Percentiles rank a stretch among this genome's conserved stretches.
Evolutionary conservation across 1,284 basidiomycete genomes (phyloP).

Genomic region (Cryptococcus jaspeensis): DNA sequence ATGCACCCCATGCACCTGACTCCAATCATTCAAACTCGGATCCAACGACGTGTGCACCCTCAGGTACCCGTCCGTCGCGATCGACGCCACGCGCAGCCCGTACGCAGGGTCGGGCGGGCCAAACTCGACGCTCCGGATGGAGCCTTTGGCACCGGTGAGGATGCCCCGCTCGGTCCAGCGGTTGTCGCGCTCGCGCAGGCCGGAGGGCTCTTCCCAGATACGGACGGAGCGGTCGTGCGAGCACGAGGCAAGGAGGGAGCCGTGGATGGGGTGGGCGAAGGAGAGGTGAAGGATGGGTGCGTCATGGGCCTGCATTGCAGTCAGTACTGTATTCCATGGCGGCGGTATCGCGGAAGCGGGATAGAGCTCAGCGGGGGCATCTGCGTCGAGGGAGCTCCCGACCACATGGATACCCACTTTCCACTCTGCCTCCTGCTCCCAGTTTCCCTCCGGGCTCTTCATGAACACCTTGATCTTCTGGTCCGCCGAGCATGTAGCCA

Average conservation of each 20-base stretch:
- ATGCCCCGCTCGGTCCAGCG: slow-evolving; percentile 77
- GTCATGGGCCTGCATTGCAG: slow-evolving; percentile 77
- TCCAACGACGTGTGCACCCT: slow-evolving; percentile 89
- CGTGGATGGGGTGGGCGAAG: slow-evolving; percentile 88
- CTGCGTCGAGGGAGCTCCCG: not conserved
- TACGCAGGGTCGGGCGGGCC: slow-evolving; percentile 69
- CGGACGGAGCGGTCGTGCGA: slow-evolving; percentile 86
- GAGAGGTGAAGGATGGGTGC: slow-evolving; percentile 76
- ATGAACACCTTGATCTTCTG: slow-evolving; percentile 79
- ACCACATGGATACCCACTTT: slow-evolving; percentile 65
- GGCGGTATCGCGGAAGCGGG: not conserved
- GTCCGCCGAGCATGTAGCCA: slow-evolving; percentile 50
- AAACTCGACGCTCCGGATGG: slow-evolving; percentile 79
- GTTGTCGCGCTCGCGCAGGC: slow-evolving; percentile 11
- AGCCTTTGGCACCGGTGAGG: slow-evolving; percentile 77
- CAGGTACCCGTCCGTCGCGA: slow-evolving; percentile 79
- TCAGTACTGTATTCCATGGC: not conserved
- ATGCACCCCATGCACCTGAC: slow-evolving; percentile 74
- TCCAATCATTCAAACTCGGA: slow-evolving; percentile 75
- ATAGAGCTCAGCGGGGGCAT: no score
- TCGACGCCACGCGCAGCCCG: slow-evolving; percentile 80
- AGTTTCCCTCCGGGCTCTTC: slow-evolving; percentile 63
- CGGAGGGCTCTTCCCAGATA: slow-evolving; percentile 71
- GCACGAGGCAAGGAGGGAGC: slow-evolving; percentile 74
- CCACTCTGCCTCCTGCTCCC: slow-evolving; percentile 81